A percentile compares a stretch with the other conserved stretches of the same genome.
Evolutionary conservation across 2,329 filamentous ascomycete genomes (phyloP).

Genomic region (Venturia oleaginea): DNA sequence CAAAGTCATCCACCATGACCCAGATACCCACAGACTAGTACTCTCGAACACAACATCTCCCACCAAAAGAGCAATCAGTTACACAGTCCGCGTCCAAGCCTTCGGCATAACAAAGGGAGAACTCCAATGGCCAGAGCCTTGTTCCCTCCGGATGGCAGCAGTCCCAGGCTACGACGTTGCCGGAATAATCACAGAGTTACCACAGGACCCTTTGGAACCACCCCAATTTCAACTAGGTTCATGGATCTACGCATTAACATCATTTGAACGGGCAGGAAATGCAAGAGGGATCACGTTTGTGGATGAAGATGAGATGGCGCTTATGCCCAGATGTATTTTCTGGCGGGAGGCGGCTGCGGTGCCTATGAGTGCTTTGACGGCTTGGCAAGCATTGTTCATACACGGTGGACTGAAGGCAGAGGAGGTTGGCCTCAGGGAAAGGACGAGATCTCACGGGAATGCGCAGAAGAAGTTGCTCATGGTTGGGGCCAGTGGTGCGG

Average conservation of each 20-base stretch:
- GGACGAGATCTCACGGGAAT: constrained; percentile 26
- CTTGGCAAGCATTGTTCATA: constrained; percentile 13
- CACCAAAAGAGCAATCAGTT: constrained; percentile 20
- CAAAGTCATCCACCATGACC: constrained; percentile 18
- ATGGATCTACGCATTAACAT: constrained; percentile 11
- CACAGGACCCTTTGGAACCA: constrained; percentile 19
- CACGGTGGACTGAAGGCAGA: constrained; percentile 19
- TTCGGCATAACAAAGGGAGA: constrained; percentile 34
- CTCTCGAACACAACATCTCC: constrained; percentile 19
- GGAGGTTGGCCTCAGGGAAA: neutral
- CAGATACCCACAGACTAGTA: constrained; percentile 16
- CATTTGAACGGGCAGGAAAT: constrained; percentile 8
- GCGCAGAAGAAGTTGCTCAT: constrained; percentile 20
- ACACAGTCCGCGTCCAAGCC: constrained; percentile 33
- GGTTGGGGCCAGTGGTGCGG: constrained; percentile 36
- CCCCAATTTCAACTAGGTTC: constrained; percentile 2
- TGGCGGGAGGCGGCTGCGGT: constrained; percentile 12
- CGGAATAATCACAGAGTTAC: constrained; percentile 27
- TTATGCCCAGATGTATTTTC: neutral
- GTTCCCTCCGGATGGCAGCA: constrained; percentile 19
- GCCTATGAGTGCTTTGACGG: constrained; percentile 13
- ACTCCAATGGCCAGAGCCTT: constrained; percentile 33
- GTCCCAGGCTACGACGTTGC: constrained; percentile 36
- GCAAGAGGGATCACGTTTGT: constrained; percentile 11
- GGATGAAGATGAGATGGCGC: constrained; percentile 6